Conservation (phyloP, 768 basidiomycete genomes). For the Phaffia tasmanica region DNA sequence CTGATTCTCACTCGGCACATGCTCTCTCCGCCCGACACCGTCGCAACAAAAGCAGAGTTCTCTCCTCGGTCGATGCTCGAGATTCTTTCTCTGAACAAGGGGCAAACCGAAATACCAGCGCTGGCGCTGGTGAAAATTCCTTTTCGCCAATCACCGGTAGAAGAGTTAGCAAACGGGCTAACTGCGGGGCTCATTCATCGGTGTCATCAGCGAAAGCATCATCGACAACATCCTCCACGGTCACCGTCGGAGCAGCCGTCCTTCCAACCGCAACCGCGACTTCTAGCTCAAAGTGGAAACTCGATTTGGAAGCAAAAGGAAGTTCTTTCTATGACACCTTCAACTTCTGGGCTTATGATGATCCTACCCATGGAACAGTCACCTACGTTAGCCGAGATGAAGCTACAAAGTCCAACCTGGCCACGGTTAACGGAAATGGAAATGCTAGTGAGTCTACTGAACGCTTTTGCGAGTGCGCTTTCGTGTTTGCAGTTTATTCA, state of each 20-base stretch:
- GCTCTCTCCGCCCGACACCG: too few relatives aligned
- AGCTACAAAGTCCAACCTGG: background rate
- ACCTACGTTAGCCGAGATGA: background rate
- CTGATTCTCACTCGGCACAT: too few relatives aligned
- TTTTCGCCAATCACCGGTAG: too few relatives aligned
- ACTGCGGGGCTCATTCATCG: background rate
- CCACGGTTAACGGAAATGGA: background rate
- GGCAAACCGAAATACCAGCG: too few relatives aligned
- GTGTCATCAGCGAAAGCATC: conserved; percentile 12
- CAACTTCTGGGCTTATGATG: conserved; percentile 50
- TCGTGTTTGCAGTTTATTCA: conserved; percentile 44
- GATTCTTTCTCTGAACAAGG: too few relatives aligned
- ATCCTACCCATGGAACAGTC: conserved; percentile 58
- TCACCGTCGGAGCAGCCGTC: conserved; percentile 6
- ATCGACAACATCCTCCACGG: background rate
- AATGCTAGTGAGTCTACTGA: background rate
- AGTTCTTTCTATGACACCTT: conserved; percentile 54
- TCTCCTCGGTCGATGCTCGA: too few relatives aligned
- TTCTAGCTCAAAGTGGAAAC: conserved; percentile 27
- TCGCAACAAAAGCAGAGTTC: too few relatives aligned
- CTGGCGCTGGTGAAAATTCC: too few relatives aligned
- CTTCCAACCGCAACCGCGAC: conserved; percentile 13
- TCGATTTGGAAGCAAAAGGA: conserved; percentile 2
- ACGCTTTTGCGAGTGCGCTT: background rate
- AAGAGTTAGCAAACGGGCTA: too few relatives aligned